These are phyloP conservation scores for Neoascochyta sp. DNA, from an alignment of 2,329 filamentous ascomycete genomes.

Conservation along the genomic window DNA sequence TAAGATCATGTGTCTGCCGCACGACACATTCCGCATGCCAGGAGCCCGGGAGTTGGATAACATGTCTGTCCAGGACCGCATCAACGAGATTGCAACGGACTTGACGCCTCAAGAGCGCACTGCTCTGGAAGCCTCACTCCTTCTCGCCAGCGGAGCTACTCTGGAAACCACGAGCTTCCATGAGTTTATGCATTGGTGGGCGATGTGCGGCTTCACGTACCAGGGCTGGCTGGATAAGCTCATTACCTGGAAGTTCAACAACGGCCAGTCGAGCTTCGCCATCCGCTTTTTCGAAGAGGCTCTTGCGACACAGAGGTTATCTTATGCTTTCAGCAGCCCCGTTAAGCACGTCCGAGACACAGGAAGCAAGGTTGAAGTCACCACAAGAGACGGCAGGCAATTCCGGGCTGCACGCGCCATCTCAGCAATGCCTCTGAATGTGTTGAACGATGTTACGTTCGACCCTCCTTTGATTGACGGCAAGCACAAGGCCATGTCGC, in stretches of 20 bases:
- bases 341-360: slow-evolving; percentile 34
- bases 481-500: slow-evolving; percentile 37
- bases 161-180: slow-evolving; percentile 46
- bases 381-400: slow-evolving; percentile 30
- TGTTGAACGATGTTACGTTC: slow-evolving; percentile 43
- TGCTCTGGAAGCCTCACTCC: slow-evolving; percentile 42
- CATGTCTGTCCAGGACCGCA: slow-evolving; percentile 41
- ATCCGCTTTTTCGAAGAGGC: slow-evolving; percentile 48
- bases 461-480: slow-evolving; percentile 38
- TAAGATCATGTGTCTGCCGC: slow-evolving; percentile 42
- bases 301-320: slow-evolving; percentile 36
- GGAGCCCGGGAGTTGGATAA: slow-evolving; percentile 8
- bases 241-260: slow-evolving; percentile 32
- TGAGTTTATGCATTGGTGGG: slow-evolving; percentile 49
- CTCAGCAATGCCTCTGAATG: slow-evolving; percentile 46
- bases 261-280: slow-evolving; percentile 47
- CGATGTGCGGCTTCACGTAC: slow-evolving; percentile 20
- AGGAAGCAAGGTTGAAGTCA: slow-evolving; percentile 31
- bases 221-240: slow-evolving; percentile 44
- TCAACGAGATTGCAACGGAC: slow-evolving; percentile 40
- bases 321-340: slow-evolving; percentile 43
- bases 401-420: slow-evolving; percentile 33
- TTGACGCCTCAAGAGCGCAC: slow-evolving; percentile 43
- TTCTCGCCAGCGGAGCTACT: slow-evolving; percentile 44
- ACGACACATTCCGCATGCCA: slow-evolving; percentile 25